A percentile compares a stretch with the other conserved stretches of the same genome.
Conservation (phyloP, 257 asterid species). For the Solanum infundibuliforme region DNA sequence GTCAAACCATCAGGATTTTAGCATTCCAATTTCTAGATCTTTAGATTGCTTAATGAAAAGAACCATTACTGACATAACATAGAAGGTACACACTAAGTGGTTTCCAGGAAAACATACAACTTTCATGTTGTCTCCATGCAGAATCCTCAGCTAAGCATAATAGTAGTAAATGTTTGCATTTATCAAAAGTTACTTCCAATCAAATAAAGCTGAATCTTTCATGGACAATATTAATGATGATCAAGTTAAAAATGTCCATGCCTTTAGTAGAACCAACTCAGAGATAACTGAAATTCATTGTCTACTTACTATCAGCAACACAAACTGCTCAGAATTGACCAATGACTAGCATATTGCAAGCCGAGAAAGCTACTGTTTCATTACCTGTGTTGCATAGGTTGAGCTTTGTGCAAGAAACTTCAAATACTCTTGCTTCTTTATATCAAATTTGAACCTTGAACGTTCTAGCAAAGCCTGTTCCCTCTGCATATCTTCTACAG, state of each 20-base stretch:
- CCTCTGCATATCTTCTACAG: slow-evolving; percentile 37
- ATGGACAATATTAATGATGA: background rate
- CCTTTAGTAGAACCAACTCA: background rate
- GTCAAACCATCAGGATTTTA: background rate
- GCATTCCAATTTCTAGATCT: background rate
- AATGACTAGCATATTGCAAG: background rate
- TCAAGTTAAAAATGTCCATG: background rate
- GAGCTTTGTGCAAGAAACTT: slow-evolving; percentile 30
- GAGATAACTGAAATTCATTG: background rate
- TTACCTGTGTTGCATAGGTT: slow-evolving; percentile 30
- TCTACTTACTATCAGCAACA: background rate
- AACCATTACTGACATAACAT: background rate
- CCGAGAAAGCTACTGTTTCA: background rate
- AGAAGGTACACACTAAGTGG: background rate
- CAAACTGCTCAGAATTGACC: background rate
- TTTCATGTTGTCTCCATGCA: background rate
- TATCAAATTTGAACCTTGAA: slow-evolving; percentile 28
- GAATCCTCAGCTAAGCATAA: background rate
- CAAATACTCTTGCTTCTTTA: slow-evolving; percentile 37
- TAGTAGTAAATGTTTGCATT: background rate
- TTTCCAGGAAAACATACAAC: background rate
- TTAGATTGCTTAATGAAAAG: background rate
- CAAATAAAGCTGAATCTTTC: background rate
- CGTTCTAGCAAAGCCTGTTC: slow-evolving; percentile 35
- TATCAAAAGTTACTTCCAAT: background rate